phyloP scores from a whole-genome alignment of 1,284 basidiomycete genomes.

The Marasmius sp. region DNA sequence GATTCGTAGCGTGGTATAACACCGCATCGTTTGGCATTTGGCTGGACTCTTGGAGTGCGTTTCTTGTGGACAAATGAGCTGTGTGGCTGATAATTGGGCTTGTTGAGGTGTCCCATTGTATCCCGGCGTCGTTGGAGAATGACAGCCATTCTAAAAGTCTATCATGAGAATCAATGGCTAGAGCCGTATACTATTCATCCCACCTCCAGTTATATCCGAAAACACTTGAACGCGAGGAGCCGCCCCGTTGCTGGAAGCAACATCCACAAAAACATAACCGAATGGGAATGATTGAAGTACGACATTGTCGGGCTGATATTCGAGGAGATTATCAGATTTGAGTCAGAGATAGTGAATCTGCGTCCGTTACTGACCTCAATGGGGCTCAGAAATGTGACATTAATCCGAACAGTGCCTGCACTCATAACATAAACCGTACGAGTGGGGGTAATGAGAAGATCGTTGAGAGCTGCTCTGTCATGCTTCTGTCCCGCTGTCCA shows the following conservation, averaged over 20 bases:
- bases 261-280: constrained; percentile 11
- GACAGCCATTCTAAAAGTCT: constrained; percentile 9
- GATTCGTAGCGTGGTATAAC: background rate
- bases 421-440: background rate
- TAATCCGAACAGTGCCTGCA: constrained; percentile 10
- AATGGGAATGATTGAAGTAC: constrained; percentile 12
- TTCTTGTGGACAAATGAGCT: background rate
- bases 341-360: background rate
- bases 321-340: background rate
- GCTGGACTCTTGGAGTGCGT: constrained; percentile 21
- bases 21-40: constrained; percentile 36
- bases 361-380: constrained; percentile 4
- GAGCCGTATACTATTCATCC: background rate
- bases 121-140: background rate
- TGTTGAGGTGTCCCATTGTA: constrained; percentile 10
- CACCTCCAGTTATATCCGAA: constrained; percentile 11
- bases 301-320: constrained; percentile 2
- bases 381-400: constrained; percentile 11
- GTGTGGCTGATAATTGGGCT: background rate
- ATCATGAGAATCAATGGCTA: background rate
- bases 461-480: background rate
- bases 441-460: constrained; percentile 7
- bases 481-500: background rate
- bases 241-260: constrained; percentile 2
- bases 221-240: constrained; percentile 10